phyloP scores from a whole-genome alignment of 495 filamentous ascomycete species.

The Hyaloscypha bicolor region DNA sequence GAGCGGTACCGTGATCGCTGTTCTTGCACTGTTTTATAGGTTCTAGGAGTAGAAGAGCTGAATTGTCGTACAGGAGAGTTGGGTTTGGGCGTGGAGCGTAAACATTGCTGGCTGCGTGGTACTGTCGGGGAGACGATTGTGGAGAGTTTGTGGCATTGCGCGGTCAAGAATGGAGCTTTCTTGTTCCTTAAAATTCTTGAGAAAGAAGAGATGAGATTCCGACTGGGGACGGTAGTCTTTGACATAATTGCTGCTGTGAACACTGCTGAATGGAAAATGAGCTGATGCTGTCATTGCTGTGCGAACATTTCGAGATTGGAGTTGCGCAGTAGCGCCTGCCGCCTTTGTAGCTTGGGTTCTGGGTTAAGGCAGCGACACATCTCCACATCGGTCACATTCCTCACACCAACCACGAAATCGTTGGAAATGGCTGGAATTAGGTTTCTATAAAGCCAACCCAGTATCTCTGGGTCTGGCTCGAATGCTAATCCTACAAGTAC shows the following conservation, averaged over 20 bases:
- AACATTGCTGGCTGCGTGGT: constrained; percentile 5
- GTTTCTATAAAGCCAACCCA: neutral
- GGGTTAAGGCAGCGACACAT: neutral
- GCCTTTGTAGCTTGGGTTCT: neutral
- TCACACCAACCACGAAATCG: constrained; percentile 16
- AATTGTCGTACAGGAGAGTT: constrained; percentile 7
- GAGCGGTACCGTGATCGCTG: constrained; percentile 53
- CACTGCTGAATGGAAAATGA: neutral
- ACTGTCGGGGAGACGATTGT: neutral
- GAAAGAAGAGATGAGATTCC: constrained; percentile 25
- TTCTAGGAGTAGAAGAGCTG: constrained; percentile 30
- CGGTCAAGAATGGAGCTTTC: neutral
- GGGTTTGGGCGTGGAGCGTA: neutral
- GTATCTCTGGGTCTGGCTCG: neutral
- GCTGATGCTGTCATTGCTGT: constrained; percentile 1
- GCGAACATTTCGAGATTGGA: neutral
- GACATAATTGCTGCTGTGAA: constrained; percentile 27
- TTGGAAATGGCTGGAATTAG: neutral
- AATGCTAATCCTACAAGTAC: constrained; percentile 24
- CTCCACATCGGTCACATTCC: constrained; percentile 13
- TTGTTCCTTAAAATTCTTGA: constrained; percentile 12
- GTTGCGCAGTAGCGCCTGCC: neutral
- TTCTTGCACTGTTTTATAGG: constrained; percentile 57
- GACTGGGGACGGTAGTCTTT: constrained; percentile 25
- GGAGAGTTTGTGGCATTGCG: constrained; percentile 18